phyloP scores from a whole-genome alignment of 2,329 filamentous ascomycete species.

The Epichloe amarillans region DNA sequence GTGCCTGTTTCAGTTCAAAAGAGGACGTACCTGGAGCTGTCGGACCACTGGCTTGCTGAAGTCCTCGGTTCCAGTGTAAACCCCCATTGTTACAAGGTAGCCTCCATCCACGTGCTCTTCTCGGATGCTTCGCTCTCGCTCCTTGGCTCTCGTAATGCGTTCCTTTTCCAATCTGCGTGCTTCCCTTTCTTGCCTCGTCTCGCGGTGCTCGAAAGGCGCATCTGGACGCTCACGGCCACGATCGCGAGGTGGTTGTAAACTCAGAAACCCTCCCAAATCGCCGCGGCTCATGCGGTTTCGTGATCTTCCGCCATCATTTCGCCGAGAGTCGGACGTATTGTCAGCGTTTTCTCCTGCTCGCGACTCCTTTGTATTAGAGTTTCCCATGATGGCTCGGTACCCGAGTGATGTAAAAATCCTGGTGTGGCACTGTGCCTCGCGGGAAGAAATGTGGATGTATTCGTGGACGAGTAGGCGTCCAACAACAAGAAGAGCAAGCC shows the following conservation, averaged over 20 bases:
- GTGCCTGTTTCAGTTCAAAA: background rate
- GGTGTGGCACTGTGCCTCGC: too few species aligned
- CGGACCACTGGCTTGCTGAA: conserved; percentile 82
- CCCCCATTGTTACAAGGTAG: conserved; percentile 84
- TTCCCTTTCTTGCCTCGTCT: conserved; percentile 86
- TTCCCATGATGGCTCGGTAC: conserved; percentile 19
- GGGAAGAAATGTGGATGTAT: background rate
- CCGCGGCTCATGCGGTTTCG: conserved; percentile 24
- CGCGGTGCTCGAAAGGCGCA: conserved; percentile 50
- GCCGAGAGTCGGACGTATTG: conserved; percentile 4
- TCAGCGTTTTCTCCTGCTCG: conserved; percentile 17
- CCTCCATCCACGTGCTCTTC: conserved; percentile 93
- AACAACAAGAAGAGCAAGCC: background rate
- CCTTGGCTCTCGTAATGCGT: conserved; percentile 58
- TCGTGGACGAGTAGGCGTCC: background rate
- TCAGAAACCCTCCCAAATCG: conserved; percentile 33
- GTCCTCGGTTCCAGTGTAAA: conserved; percentile 85
- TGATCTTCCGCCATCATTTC: conserved; percentile 11
- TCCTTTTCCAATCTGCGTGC: conserved; percentile 76
- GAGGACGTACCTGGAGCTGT: conserved; percentile 63
- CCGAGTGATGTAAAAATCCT: background rate
- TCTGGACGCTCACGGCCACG: conserved; percentile 21
- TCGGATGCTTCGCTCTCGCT: conserved; percentile 77
- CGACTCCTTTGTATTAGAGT: conserved; percentile 27
- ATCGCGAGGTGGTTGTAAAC: conserved; percentile 26